Evolutionary conservation across 2,329 filamentous ascomycete genomes (phyloP), one percentile per base, ranked within the genome.

Genomic region (Westerdykella ornata): DNA sequence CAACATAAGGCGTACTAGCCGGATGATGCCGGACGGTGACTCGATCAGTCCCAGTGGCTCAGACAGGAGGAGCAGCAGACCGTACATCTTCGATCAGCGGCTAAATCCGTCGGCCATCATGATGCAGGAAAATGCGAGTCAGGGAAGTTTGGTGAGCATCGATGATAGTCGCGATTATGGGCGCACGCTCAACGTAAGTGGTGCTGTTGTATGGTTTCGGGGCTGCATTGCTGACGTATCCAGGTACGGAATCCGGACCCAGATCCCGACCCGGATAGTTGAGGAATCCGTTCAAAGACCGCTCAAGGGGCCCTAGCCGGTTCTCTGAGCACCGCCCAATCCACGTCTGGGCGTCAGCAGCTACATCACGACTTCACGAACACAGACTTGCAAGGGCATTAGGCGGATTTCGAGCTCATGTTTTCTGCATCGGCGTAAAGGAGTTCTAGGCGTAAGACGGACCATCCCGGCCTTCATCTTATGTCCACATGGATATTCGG

Each of bases 51-150:
- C 65, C 2, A 62, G 62, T 8, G 55, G 56, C 6, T 62, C 59
- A 35, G 57, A 60, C 39, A 54, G 62, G 37, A 51, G 71, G 33
- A 62, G 64, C 40, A 73, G 70, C 44, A 61, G 66, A 41, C 70
- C 70, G 2, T 53, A 71, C 42, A 61, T 73, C 22, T 69, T 71
- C 45, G 72, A 74, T 42, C 71, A 72, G 44, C 61, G 72, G 17
- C 60, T 74, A 17, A 74, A 74, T 42, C 72, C 72, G 2, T 65
- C 64, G 5, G 68, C 69, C 3, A 60, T 74, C 19, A 68, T 72
- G 52, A 63, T 62, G 28, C 64, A 71, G 34, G 66, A 68, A n/a
- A 74, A 72, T 43, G 59, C 60, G 14, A 73, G 70, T 43, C 66
- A 67, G 16, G 62, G 67, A 17, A 72, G 70, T 38, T 59, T 74